Percentiles rank a stretch among this genome's conserved stretches.
These are phyloP conservation scores for Phaffia australis DNA, from an alignment of 768 basidiomycete species.

Conservation along the genomic window DNA sequence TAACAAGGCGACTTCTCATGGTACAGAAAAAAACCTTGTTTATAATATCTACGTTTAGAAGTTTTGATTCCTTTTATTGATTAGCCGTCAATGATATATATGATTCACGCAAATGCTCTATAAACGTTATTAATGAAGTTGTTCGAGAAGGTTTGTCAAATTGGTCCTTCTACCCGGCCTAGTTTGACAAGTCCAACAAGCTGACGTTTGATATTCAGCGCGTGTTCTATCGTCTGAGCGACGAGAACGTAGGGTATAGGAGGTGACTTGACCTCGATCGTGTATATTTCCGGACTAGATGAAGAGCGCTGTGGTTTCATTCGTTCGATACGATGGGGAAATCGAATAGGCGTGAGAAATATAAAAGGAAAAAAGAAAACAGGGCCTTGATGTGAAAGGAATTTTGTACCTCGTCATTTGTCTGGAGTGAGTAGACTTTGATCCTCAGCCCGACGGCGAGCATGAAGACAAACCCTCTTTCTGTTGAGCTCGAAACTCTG, in stretches of 20 bases:
- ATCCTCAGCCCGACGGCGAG: slow-evolving; percentile 5
- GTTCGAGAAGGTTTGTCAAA: no score
- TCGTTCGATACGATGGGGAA: background rate
- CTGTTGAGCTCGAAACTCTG: slow-evolving; percentile 13
- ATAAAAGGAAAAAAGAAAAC: no score
- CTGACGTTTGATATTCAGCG: slow-evolving; percentile 11
- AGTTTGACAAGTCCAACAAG: slow-evolving; percentile 21
- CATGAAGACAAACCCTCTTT: slow-evolving; percentile 10
- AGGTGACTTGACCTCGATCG: slow-evolving; percentile 14
- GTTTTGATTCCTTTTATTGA: no score
- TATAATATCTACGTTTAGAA: no score
- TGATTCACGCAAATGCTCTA: no score
- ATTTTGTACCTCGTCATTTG: background rate
- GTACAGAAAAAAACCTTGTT: no score
- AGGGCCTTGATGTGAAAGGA: no score
- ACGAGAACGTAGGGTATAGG: slow-evolving; percentile 8
- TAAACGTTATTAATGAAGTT: no score
- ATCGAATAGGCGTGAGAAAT: no score
- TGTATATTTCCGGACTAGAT: background rate
- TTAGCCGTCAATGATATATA: no score
- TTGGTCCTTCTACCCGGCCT: background rate
- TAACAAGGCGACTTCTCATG: no score
- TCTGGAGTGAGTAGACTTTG: slow-evolving; percentile 11
- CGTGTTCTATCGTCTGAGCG: background rate
- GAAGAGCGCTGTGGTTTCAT: background rate